These are phyloP conservation scores for Stevia rebaudiana DNA, from an alignment of 140 eudicot genomes.

Conservation along the genomic window DNA sequence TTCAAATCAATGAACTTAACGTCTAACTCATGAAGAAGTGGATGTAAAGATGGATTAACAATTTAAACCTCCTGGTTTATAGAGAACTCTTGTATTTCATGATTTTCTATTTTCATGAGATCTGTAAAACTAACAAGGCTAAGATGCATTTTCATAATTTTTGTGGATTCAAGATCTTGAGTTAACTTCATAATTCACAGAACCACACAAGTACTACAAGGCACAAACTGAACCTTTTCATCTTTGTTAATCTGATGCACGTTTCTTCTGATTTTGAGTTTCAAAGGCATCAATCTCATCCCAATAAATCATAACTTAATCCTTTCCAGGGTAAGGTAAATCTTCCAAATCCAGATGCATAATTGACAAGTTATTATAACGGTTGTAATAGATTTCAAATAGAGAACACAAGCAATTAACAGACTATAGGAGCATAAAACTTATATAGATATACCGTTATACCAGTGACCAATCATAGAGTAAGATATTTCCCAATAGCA, in stretches of 20 bases:
- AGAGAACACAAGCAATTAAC: background rate
- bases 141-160: background rate
- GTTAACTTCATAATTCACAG: background rate
- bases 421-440: background rate
- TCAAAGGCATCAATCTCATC: slow-evolving; percentile 6
- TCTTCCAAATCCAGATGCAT: background rate
- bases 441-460: background rate
- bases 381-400: background rate
- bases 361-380: background rate
- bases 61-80: too few species aligned
- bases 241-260: background rate
- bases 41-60: too few species aligned
- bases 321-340: background rate
- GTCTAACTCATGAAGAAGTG: too few species aligned
- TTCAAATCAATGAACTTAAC: too few species aligned
- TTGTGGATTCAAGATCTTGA: background rate
- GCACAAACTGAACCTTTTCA: slow-evolving; percentile 3
- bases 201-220: background rate
- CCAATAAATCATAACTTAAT: background rate
- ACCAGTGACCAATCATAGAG: background rate
- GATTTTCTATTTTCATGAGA: background rate
- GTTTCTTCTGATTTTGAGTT: background rate
- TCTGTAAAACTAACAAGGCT: background rate
- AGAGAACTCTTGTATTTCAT: background rate
- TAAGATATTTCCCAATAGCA: too few species aligned